Base-by-base conservation (phyloP, 1,284 basidiomycete species). In the Malassezia furfur region DNA sequence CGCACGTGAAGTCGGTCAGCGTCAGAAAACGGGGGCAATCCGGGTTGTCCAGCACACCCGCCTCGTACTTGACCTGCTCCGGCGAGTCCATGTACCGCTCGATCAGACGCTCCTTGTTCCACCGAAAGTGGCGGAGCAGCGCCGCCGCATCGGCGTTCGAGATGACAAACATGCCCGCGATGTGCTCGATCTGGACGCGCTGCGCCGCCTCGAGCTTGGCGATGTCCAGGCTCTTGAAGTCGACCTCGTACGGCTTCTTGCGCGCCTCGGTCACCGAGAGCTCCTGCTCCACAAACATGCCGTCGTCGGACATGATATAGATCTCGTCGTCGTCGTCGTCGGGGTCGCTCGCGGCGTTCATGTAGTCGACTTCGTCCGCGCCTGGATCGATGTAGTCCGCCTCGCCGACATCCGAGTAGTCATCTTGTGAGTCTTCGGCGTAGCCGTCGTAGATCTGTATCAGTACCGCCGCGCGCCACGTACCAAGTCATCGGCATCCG, bases 41-140 rank as follows among this genome's bases (percentile, higher is more conserved):
- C n/a, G 63, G 57, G 35, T 65, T 64, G 21, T 72, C 66, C 45
- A 50, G 56, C 2, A 74, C 62, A 9, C 72, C 72, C 14, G 70
- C 72, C 50, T 70, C 68, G 39, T 65, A 52, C 17, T 64, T 66
- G 46, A 72, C 66, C 44, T 63, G 50, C 14, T 70, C 72, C 9
- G 67, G 59, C 10, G 56, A 50, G 28, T 73, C 72, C 72, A 73
- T 74, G 61, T 72, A 73, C 30, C 59, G 65, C 50, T 78, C 77
- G 57, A 78, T 72, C n/a, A 96, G 81, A 57, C 85, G 85, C 76
- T 98, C 93, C 72, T 88, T 88, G 80, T 98, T 96, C 93, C 93
- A 98, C 45, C 81, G 80, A 79, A 87, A 84, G 77, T 90, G 80
- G 31, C 91, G 84, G 45, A 98, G 79, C 6, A 98, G 80, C 44